Base-by-base conservation (phyloP, 345 rosid genomes). In the Viola odorata region DNA sequence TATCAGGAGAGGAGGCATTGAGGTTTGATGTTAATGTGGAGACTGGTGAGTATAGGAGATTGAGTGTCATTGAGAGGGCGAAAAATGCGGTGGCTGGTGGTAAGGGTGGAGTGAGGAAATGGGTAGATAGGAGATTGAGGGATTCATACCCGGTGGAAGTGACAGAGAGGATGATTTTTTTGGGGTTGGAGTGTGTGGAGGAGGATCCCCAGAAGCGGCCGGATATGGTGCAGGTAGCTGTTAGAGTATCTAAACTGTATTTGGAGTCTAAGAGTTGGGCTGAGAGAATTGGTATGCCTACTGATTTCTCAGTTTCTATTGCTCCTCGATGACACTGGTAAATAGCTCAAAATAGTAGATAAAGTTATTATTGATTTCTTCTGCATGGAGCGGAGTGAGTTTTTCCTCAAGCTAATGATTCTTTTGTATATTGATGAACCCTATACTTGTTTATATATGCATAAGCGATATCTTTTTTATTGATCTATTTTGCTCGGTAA, bases 1-100 rank as follows among this genome's bases (percentile, higher is more conserved):
- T 72, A 4, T 66, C 76, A 6, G 76, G 76, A 23, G 60, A 61
- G 57, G 71, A 72, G 68, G 76, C 71, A 14, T 57, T 72, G 72
- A 67, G 48, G 53, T 72, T 62, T 50, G 60, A 55, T 53, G 39
- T 62, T 52, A 64, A 72, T 41, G 74, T 64, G 37, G 56, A 37
- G 47, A 37, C 61, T 5, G 72, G 52, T 51, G 65, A 48, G 10
- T 61, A 44, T 37, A 58, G 52, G 60, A 66, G 76, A 38, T 36
- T 62, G 5, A 62, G 76, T 36, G 68, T 72, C n/a, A 66, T 66
- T 47, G 76, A 72, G 49, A 63, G 49, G 40, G 71, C 71, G 9
- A 72, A 50, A 37, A 55, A 57, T 44, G 72, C 63, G 8, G 44
- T 57, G 64, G 60, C 41, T 0, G 52, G n/a, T 15, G 68, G 53